Evolutionary conservation across 2,329 filamentous ascomycete species (phyloP), one percentile per base, ranked within the genome.

Genomic region (Fusarium cicatricum): DNA sequence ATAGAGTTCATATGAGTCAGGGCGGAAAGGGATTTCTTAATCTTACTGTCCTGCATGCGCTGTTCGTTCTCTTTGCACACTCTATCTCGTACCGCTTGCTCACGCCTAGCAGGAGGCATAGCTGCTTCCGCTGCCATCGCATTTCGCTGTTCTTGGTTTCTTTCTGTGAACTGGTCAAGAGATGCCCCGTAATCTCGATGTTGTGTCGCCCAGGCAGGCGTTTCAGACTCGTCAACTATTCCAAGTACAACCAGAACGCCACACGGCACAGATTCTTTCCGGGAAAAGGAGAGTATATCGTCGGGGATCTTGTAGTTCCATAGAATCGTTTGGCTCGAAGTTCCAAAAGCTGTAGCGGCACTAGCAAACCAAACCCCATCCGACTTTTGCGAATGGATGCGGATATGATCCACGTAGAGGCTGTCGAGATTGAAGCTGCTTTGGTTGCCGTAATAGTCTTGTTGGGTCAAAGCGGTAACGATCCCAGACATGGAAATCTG

Each of bases 291-390:
- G 2, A 85, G 64, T 5, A 86, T 71, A 3, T 79, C 76, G 16
- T 81, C 76, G 0, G 84, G 83, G 40, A 86, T 85, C 51, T 79
- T 78, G 72, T 85, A 86, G 66, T 82, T 84, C 85, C 85, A 87
- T 3, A 87, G 74, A 10, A 85, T 77, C 1, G 83, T 85, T 60
- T 82, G 78, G 43, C 76, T 80, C 0, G 79, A 76, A 1, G 81
- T 83, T 16, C 81, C 80, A 53, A 82, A 80, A 0, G 85, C 84
- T 1, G 84, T 87, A 1, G 78, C 78, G 2, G 79, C 80, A 54
- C 78, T 81, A 23, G 83, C 81, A 59, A 87, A 87, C 84, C 85
- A 87, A 10, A 78, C 70, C 9, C 82, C 82, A 26, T 74, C 72
- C 1, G 71, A 74, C 23, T 63, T 71, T 17, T 14, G 12, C 52